phyloP scores from a whole-genome alignment of 1,284 basidiomycete genomes.

The Irpex sp. region DNA sequence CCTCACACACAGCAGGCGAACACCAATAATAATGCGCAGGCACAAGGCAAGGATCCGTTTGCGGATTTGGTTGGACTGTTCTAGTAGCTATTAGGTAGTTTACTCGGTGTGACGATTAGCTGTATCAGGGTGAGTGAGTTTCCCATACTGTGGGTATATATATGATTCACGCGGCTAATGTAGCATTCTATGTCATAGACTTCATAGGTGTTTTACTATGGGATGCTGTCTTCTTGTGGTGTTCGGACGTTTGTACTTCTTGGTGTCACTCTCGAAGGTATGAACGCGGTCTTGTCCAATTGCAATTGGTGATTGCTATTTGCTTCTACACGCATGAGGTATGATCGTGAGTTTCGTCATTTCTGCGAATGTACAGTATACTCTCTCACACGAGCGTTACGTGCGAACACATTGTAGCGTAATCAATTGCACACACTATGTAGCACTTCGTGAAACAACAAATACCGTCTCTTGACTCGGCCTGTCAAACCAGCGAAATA shows the following conservation, averaged over 20 bases:
- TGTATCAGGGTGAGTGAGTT: neutral
- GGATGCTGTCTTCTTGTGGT: neutral
- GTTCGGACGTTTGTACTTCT: neutral
- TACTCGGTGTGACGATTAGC: neutral
- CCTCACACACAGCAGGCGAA: constrained; percentile 16
- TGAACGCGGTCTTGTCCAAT: neutral
- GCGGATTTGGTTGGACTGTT: constrained; percentile 76
- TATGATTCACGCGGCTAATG: neutral
- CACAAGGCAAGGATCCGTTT: constrained; percentile 73
- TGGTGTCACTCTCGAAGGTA: neutral
- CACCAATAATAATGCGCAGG: constrained; percentile 20
- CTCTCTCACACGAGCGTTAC: neutral
- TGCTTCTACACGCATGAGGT: neutral
- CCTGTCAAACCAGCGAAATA: neutral
- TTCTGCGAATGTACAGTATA: neutral
- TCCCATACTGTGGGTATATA: neutral
- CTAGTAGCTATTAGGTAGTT: constrained; percentile 30
- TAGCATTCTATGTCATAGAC: neutral
- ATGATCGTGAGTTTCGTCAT: neutral
- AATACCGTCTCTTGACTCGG: neutral
- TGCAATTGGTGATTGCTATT: neutral
- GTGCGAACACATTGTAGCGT: neutral
- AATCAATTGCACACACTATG: neutral
- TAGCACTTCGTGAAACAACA: neutral
- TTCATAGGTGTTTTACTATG: neutral